Conservation (phyloP, 345 rosid genomes). For the Hevea brasiliensis region DNA sequence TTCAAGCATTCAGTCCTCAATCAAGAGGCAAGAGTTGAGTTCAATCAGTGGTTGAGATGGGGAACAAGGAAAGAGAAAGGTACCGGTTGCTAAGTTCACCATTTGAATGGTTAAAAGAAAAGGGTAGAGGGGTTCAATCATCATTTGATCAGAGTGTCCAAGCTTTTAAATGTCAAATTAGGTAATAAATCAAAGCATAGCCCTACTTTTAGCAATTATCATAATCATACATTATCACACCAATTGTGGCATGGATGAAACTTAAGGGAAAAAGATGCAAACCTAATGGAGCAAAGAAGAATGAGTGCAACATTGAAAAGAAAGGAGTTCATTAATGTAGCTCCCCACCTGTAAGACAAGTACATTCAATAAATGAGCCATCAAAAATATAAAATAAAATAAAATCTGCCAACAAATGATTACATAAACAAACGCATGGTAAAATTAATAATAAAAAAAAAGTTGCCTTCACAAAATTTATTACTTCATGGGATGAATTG, state of each 20-base stretch:
- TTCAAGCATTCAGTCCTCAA: neutral
- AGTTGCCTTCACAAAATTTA: conserved; percentile 4
- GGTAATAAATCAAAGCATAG: neutral
- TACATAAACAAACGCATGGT: conserved; percentile 12
- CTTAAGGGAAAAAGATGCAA: conserved; percentile 12
- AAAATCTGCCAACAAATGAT: neutral
- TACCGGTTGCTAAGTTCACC: neutral
- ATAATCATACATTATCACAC: neutral
- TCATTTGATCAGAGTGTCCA: neutral
- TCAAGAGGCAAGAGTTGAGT: neutral
- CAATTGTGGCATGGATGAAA: neutral
- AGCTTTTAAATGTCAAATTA: neutral
- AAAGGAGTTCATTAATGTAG: conserved; percentile 95
- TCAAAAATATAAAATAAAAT: conserved; percentile 1
- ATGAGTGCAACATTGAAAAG: conserved; percentile 98
- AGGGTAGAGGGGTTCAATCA: neutral
- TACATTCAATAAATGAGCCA: conserved; percentile 28
- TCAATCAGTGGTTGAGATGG: neutral
- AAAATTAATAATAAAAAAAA: neutral
- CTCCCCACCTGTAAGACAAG: conserved; percentile 86
- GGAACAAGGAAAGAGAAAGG: neutral
- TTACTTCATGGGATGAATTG: conserved; percentile 99
- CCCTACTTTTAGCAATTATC: neutral
- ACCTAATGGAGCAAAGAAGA: conserved; percentile 95
- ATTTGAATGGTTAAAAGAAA: neutral